Conservation (phyloP, 169 alveolate genomes). For the Amoebophrya sp. region DNA sequence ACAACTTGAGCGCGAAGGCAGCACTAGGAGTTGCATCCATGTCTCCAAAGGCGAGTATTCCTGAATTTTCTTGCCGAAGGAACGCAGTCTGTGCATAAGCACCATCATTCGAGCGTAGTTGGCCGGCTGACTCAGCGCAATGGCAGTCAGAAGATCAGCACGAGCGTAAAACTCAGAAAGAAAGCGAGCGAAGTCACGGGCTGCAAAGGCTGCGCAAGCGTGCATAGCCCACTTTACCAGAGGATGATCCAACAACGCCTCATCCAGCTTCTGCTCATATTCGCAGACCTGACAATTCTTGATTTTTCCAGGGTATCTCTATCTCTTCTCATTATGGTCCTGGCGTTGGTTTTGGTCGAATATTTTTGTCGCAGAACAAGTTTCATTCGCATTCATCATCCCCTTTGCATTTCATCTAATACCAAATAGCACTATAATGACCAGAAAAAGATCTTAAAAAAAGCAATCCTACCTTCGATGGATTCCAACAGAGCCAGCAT, state of each 20-base stretch:
- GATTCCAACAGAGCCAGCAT: not conserved
- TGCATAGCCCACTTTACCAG: not conserved
- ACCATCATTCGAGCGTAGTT: not conserved
- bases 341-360: not conserved
- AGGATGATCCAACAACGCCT: not conserved
- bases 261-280: slow-evolving; percentile 2
- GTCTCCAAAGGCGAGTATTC: not conserved
- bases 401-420: too few species aligned
- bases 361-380: not conserved
- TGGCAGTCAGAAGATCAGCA: not conserved
- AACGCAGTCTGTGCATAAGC: not conserved
- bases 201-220: not conserved
- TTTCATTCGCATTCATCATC: too few species aligned
- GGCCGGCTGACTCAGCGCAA: not conserved
- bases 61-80: not conserved
- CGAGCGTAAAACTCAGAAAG: not conserved
- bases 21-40: not conserved
- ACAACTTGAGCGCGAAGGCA: not conserved
- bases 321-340: too few species aligned
- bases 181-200: not conserved
- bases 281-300: not conserved
- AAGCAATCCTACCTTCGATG: not conserved
- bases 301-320: too few species aligned
- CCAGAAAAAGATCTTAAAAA: not conserved
- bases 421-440: too few species aligned